These are phyloP conservation scores for Suhomyces vadensis DNA, from an alignment of 805 yeast genomes.

Conservation along the genomic window DNA sequence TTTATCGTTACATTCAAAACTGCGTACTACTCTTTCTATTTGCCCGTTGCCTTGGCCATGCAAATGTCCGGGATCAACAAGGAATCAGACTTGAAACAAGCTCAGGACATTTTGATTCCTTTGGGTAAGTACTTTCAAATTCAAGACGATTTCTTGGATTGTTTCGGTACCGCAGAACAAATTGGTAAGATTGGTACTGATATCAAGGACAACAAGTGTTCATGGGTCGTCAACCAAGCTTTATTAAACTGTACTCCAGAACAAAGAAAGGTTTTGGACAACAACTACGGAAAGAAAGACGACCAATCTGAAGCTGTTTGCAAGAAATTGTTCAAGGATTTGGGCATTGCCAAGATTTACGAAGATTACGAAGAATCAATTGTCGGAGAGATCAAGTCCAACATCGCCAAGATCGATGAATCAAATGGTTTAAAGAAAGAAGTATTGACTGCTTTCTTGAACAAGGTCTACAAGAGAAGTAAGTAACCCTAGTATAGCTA, in stretches of 20 bases:
- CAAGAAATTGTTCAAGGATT: constrained; percentile 71
- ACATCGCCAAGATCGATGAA: constrained; percentile 80
- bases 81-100: constrained; percentile 81
- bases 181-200: constrained; percentile 99
- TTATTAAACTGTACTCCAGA: constrained; percentile 72
- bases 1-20: constrained; percentile 96
- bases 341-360: constrained; percentile 71
- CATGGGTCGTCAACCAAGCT: constrained; percentile 96
- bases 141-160: constrained; percentile 95
- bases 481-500: constrained; percentile 48
- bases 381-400: constrained; percentile 60
- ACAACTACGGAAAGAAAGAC: constrained; percentile 87
- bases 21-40: constrained; percentile 94
- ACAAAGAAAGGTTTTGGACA: constrained; percentile 81
- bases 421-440: constrained; percentile 88
- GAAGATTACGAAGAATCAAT: constrained; percentile 78
- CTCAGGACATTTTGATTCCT: constrained; percentile 82
- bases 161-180: constrained; percentile 95
- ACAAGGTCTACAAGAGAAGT: constrained; percentile 90
- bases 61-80: constrained; percentile 77
- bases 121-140: constrained; percentile 98
- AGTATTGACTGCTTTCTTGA: constrained; percentile 81
- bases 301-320: constrained; percentile 63
- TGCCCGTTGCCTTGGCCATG: constrained; percentile 98
- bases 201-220: constrained; percentile 96